Conservation (phyloP, 164 flowering plant species). For the Macadamia integrifolia region DNA sequence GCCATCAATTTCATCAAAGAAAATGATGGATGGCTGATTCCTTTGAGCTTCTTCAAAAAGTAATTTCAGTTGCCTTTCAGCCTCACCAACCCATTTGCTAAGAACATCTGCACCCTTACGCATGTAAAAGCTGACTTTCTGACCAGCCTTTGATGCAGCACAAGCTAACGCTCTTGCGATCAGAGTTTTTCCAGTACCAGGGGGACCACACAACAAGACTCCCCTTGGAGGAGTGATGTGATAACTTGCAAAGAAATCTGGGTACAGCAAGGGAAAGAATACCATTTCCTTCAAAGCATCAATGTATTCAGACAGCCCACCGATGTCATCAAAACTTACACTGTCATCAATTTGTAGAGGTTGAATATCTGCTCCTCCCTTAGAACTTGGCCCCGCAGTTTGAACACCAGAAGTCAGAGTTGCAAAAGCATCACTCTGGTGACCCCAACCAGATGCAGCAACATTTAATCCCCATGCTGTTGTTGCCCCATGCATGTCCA, state of each 20-base stretch:
- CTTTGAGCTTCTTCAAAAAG: constrained; percentile 98
- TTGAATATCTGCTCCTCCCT: constrained; percentile 99
- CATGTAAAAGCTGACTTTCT: constrained; percentile 99
- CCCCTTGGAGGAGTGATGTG: constrained; percentile 98
- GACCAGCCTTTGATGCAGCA: constrained; percentile 99
- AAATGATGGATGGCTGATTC: constrained; percentile 97
- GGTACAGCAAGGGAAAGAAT: constrained; percentile 91
- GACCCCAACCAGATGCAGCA: constrained; percentile 99
- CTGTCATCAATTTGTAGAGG: constrained; percentile 94
- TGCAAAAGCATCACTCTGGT: constrained; percentile 75
- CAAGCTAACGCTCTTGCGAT: constrained; percentile 98
- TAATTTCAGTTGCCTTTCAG: constrained; percentile 92
- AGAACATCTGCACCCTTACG: constrained; percentile 99
- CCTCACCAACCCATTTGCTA: constrained; percentile 99
- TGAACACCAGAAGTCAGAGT: constrained; percentile 69
- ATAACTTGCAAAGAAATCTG: constrained; percentile 94
- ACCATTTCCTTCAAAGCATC: constrained; percentile 99
- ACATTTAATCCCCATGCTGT: constrained; percentile 83
- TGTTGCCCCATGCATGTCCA: constrained; percentile 82
- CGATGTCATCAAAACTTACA: constrained; percentile 94
- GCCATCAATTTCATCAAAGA: constrained; percentile 99
- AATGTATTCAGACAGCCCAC: constrained; percentile 92
- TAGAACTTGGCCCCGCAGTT: constrained; percentile 99
- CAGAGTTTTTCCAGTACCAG: constrained; percentile 97
- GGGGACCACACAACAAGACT: constrained; percentile 96